These are phyloP conservation scores for Botrytis fabae DNA, from an alignment of 2,329 filamentous ascomycete species.

Conservation along the genomic window DNA sequence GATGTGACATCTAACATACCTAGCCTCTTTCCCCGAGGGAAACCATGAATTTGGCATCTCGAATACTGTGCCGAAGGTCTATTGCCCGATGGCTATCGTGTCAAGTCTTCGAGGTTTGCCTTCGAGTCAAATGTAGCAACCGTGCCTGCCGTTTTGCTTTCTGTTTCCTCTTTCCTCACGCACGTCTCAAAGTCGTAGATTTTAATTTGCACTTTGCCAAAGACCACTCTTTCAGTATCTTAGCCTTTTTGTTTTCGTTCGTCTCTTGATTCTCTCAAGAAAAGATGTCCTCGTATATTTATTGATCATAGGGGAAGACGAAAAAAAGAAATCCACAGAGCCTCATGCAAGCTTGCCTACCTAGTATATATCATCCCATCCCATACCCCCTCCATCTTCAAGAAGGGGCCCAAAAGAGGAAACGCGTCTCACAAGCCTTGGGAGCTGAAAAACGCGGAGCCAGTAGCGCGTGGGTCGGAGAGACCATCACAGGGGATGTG, in stretches of 20 bases:
- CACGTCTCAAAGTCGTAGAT: not conserved
- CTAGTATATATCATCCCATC: not conserved
- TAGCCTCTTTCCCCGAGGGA: constrained; percentile 11
- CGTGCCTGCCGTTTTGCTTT: not conserved
- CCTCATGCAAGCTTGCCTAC: not conserved
- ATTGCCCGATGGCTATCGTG: not conserved
- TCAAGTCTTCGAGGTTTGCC: not conserved
- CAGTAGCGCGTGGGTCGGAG: not conserved
- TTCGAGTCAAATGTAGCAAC: not conserved
- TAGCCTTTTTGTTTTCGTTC: not conserved
- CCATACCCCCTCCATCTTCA: not conserved
- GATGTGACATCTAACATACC: constrained; percentile 14
- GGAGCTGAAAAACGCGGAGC: constrained; percentile 5
- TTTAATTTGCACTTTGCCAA: not conserved
- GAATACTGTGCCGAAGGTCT: not conserved
- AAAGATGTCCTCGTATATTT: not conserved
- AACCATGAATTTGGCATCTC: constrained; percentile 32
- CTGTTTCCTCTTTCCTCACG: not conserved
- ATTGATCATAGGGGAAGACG: not conserved
- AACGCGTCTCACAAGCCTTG: constrained; percentile 4
- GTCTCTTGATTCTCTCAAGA: too few species aligned
- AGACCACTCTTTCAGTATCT: not conserved
- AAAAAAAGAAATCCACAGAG: not conserved
- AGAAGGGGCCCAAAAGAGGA: not conserved
- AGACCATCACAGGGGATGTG: not conserved